Percentiles rank a stretch among this genome's conserved stretches.
These are phyloP conservation scores for Saposhnikovia divaricata DNA, from an alignment of 129 eudicot species.

Conservation along the genomic window DNA sequence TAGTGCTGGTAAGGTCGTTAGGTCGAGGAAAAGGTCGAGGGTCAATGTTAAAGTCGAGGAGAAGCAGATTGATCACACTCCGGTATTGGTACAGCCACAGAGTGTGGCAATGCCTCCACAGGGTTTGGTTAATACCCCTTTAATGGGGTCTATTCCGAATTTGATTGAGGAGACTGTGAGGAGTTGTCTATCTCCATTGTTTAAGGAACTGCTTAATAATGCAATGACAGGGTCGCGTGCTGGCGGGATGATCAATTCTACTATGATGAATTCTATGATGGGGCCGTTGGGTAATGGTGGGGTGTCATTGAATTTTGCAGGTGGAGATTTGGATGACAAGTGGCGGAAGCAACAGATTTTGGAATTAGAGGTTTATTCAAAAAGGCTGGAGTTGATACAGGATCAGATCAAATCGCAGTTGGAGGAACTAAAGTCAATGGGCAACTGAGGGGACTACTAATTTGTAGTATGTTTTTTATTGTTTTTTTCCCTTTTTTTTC, in stretches of 20 bases:
- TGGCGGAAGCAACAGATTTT: slow-evolving; percentile 96
- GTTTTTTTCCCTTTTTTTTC: slow-evolving; percentile 11
- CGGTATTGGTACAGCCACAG: background rate
- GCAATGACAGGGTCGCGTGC: slow-evolving; percentile 35
- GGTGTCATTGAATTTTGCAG: slow-evolving; percentile 14
- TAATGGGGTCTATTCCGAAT: slow-evolving; percentile 21
- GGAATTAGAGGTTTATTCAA: slow-evolving; percentile 95
- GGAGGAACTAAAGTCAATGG: slow-evolving; percentile 81
- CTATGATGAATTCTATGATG: slow-evolving; percentile 18
- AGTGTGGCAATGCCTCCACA: background rate
- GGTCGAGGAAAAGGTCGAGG: slow-evolving; percentile 48
- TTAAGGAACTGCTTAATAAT: slow-evolving; percentile 67
- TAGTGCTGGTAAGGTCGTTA: slow-evolving; percentile 23
- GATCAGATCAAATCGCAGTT: slow-evolving; percentile 70
- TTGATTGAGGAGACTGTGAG: slow-evolving; percentile 86
- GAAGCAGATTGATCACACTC: slow-evolving; percentile 16
- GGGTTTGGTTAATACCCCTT: background rate
- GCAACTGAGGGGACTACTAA: slow-evolving; percentile 28
- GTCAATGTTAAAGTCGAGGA: slow-evolving; percentile 42
- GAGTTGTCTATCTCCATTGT: slow-evolving; percentile 77
- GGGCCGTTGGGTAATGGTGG: slow-evolving; percentile 43
- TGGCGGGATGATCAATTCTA: slow-evolving; percentile 25
- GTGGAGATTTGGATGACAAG: slow-evolving; percentile 51
- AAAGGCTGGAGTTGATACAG: slow-evolving; percentile 86
- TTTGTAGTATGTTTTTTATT: slow-evolving; percentile 36